phyloP scores from a whole-genome alignment of 1,284 basidiomycete species.

The Ustilago curta region DNA sequence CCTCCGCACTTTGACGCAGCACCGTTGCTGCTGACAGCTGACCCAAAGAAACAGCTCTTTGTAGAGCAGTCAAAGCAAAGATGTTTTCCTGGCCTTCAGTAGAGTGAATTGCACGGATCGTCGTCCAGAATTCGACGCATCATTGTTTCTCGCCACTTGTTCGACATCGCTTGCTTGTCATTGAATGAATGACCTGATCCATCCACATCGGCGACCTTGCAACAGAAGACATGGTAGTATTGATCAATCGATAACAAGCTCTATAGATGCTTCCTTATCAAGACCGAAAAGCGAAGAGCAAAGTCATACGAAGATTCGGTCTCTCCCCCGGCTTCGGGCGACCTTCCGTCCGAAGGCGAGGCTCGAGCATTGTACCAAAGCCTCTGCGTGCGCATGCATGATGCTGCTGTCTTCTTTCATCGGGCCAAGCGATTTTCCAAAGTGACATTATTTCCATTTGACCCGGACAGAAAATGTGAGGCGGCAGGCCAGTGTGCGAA shows the following conservation, averaged over 20 bases:
- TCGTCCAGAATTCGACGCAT: no score
- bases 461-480: constrained; percentile 11
- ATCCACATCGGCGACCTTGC: no score
- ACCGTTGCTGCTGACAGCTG: constrained; percentile 1
- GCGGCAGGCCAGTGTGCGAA: constrained; percentile 23
- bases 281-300: not conserved
- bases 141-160: no score
- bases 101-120: no score
- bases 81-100: no score
- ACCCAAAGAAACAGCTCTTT: no score
- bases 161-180: no score
- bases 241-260: not conserved
- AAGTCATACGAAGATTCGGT: not conserved
- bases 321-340: constrained; percentile 11
- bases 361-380: not conserved
- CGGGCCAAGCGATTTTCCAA: constrained; percentile 18
- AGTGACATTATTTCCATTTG: constrained; percentile 47
- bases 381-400: not conserved
- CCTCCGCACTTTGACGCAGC: not conserved
- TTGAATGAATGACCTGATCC: no score
- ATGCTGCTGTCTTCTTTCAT: not conserved
- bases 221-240: no score
- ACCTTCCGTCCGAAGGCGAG: constrained; percentile 11
- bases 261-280: not conserved
- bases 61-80: no score